These are phyloP conservation scores for Nicotiana otophora DNA, from an alignment of 257 asterid species.

Conservation along the genomic window DNA sequence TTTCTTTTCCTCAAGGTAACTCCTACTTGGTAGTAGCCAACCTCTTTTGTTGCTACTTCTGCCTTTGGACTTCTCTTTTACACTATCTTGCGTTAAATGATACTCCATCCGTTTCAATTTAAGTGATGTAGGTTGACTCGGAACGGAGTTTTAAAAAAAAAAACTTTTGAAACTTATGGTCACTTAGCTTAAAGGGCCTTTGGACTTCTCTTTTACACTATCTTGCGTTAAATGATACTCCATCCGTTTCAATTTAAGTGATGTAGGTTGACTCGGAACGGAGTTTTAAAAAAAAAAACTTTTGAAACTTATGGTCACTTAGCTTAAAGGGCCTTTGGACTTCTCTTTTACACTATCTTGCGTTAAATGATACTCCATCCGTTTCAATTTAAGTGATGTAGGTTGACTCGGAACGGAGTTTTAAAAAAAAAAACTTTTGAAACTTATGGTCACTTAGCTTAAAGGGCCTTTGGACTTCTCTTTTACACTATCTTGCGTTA, in stretches of 20 bases:
- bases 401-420: too few species aligned
- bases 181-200: background rate
- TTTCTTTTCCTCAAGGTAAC: background rate
- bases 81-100: background rate
- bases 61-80: background rate
- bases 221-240: background rate
- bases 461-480: background rate
- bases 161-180: too few species aligned
- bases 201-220: background rate
- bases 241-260: too few species aligned
- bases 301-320: too few species aligned
- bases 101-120: too few species aligned
- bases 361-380: background rate
- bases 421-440: too few species aligned
- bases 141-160: too few species aligned
- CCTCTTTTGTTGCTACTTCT: background rate
- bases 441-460: too few species aligned
- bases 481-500: background rate
- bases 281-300: too few species aligned
- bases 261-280: too few species aligned
- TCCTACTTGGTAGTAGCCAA: background rate
- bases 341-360: background rate
- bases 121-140: too few species aligned
- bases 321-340: background rate
- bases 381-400: too few species aligned